Evolutionary conservation across 2,329 filamentous ascomycete genomes (phyloP), one percentile per base, ranked within the genome.

Genomic region (Penicillium sclerotiorum): DNA sequence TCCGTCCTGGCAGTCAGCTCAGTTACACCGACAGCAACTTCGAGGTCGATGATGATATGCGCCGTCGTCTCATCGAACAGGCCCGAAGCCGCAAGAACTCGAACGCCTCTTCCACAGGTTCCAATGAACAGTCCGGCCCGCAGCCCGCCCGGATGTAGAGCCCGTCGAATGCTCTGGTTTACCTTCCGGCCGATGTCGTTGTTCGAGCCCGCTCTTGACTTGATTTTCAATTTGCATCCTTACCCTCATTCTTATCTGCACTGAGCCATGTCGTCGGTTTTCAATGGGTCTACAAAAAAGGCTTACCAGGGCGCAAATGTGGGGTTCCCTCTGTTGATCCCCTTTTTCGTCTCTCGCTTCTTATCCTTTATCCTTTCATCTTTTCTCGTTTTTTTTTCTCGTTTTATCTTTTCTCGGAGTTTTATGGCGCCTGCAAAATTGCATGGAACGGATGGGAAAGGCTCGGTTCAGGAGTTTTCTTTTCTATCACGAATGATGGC

Each of bases 1-100:
- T 79, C 46, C 63, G 65, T 20, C 59, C 61, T 20, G 65, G 68
- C 4, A 67, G 69, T 30, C 57, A 64, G 28, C 53, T 52, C 6
- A 67, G 65, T 54, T 65, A 65, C 20, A 60, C 60, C 13, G 66
- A 63, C 17, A 72, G 77, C 5, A 60, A 65, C 17, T 80, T 80
- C 59, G 76, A 81, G 44, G 69, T 74, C 25, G 76, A 79, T 25
- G 76, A 78, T 47, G 73, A 77, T 63, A 75, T 74, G 56, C 70
- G 73, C 49, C 69, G 72, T 45, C 72, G 77, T 38, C 61, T 78
- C 60, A 70, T 75, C 35, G 76, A 73, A 66, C 78, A 80, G 53
- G 76, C 76, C 21, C 69, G 70, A 28, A 67, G 63, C 47, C 66
- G 66, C 56, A 72, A 68, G 55, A 66, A 57, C 23, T 47, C 58